These are phyloP conservation scores for Echinochloa phyllopogon DNA, from an alignment of 176 grass and related monocot species.

Conservation along the genomic window DNA sequence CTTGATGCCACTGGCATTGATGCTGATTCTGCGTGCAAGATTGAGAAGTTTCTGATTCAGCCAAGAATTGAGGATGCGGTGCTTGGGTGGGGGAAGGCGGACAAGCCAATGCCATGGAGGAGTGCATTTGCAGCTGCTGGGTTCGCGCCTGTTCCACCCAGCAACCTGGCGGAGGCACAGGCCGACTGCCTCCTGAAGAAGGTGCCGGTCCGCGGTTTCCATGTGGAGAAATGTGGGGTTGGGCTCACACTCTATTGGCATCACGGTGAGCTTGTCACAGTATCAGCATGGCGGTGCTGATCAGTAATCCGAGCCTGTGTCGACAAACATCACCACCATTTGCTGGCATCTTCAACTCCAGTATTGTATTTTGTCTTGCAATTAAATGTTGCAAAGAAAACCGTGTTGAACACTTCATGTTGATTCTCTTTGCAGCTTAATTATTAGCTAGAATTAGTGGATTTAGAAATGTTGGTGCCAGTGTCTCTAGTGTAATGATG, in stretches of 20 bases:
- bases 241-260: constrained; percentile 81
- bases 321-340: background rate
- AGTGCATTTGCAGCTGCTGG: constrained; percentile 67
- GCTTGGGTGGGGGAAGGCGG: constrained; percentile 54
- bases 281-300: constrained; percentile 87
- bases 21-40: constrained; percentile 64
- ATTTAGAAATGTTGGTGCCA: constrained; percentile 47
- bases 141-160: constrained; percentile 59
- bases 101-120: constrained; percentile 66
- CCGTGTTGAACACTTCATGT: constrained; percentile 35
- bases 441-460: constrained; percentile 55
- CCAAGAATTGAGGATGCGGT: constrained; percentile 72
- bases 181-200: constrained; percentile 83
- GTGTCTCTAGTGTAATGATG: constrained; percentile 50
- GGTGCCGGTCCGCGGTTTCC: constrained; percentile 84
- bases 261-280: constrained; percentile 63
- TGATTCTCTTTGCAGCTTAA: constrained; percentile 41
- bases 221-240: constrained; percentile 72
- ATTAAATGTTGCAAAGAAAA: constrained; percentile 48
- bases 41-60: constrained; percentile 79
- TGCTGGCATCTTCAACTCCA: constrained; percentile 45
- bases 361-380: constrained; percentile 57
- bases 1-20: constrained; percentile 76
- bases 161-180: constrained; percentile 75
- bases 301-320: background rate